phyloP scores from a whole-genome alignment of 768 basidiomycete species.

The Gloeopeniophorella convolvens region DNA sequence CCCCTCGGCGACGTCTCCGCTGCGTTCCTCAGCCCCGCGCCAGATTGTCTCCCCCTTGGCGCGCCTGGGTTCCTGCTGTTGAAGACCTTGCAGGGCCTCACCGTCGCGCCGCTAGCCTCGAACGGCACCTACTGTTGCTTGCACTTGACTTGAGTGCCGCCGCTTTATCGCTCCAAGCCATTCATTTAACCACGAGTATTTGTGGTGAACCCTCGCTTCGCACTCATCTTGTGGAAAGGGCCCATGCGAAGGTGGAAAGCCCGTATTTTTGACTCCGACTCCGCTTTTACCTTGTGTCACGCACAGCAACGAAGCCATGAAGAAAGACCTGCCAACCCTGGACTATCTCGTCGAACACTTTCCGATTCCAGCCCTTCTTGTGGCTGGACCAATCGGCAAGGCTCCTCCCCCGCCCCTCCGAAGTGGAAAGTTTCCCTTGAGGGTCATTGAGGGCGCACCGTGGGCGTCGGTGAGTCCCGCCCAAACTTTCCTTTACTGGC shows the following conservation, averaged over 20 bases:
- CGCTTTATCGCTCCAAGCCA: too few relatives aligned
- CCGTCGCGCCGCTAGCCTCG: too few relatives aligned
- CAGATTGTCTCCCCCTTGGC: too few relatives aligned
- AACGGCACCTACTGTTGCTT: too few relatives aligned
- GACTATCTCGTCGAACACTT: not conserved
- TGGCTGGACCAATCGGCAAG: constrained; percentile 6
- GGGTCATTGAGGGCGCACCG: not conserved
- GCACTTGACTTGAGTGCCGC: too few relatives aligned
- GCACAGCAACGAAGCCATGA: not conserved
- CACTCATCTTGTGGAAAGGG: not conserved
- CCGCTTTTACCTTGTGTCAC: not conserved
- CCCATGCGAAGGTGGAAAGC: not conserved
- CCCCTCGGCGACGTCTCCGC: too few relatives aligned
- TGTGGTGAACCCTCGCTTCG: not conserved
- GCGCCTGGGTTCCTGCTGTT: too few relatives aligned
- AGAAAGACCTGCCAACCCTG: not conserved
- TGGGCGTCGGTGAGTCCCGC: not conserved
- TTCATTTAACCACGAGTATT: too few relatives aligned
- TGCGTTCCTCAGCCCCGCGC: too few relatives aligned
- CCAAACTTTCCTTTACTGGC: constrained; percentile 3
- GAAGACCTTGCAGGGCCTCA: too few relatives aligned
- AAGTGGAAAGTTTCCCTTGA: not conserved
- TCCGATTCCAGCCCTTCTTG: not conserved
- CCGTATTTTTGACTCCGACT: constrained; percentile 1
- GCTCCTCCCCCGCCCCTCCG: not conserved